Evolutionary conservation across 75 land plant species (phyloP), one percentile per base, ranked within the genome.

Genomic region (Pinus taeda): DNA sequence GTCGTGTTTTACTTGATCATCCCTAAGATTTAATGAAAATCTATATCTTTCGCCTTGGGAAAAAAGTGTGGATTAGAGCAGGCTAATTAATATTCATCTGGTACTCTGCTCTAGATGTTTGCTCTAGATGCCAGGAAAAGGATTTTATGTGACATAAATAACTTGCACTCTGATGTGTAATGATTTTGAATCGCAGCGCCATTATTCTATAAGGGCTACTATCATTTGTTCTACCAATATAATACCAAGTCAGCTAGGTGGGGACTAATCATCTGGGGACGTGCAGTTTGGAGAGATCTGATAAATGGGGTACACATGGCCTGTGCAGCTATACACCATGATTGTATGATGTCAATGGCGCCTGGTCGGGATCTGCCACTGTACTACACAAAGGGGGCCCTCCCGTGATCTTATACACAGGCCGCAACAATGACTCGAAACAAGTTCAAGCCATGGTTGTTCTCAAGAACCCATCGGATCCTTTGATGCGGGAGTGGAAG

Each of bases 291-390:
- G 3, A 78, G 7, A 65, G 88, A 86, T 78, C 77, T 86, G 17
- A 56, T 86, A 1, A 81, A 80, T 57, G 83, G 88, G 88, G 71
- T 36, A 1, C 65, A 76, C 39, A 55, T 86, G 33, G 39, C 63
- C 15, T 79, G 83, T 22, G 74, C 78, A 60, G 86, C 88, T 42
- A 60, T 86, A 53, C 21, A 57, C 55, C 77, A 72, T 2, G 80
- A 80, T 63, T 78, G 85, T 85, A 82, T 30, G 86, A 85, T 78
- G 59, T 87, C 49, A 83, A 92, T 45, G 93, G 94, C 3, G 86
- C 83, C 67, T 93, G 93, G 96, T 85, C 90, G 30, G 90, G 91
- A 62, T 92, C 91, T 67, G 88, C 85, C 71, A 88, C 93, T 20
- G 63, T 89, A 61, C 77, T 91, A 11, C 85, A 77, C 53, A 64